Evolutionary conservation across 129 eudicot species (phyloP), one percentile per base, ranked within the genome.

Genomic region (Silybum marianum): DNA sequence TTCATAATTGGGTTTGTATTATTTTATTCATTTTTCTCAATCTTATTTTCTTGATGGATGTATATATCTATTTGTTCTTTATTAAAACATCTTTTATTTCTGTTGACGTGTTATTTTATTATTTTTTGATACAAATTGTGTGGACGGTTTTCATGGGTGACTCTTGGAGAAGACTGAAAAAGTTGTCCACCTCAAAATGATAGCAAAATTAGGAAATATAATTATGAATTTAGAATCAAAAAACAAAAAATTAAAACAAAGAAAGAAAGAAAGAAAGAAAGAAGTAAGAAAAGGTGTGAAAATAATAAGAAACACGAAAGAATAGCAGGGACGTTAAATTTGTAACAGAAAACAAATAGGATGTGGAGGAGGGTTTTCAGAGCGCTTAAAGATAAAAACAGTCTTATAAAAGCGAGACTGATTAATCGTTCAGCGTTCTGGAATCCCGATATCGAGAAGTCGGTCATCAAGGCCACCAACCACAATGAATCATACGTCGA

Each of bases 21-120:
- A 68, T 71, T 71, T 70, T 54, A 80, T 80, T 80, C 77, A 32
- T 80, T 71, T 80, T 80, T 80, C 77, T 58, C 71, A 80, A 80
- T 19, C 71, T 80, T 16, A 32, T 71, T 10, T 80, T 34, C 26
- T 80, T 71, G 25, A 65, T 63, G 13, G 18, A 65, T 65, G 30
- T 58, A 58, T 58, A 58, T 58, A 21, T 54, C 62, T 16, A 48
- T 54, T 54, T 54, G 63, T 54, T 54, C 22, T 54, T 8, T 18
- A 18, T 54, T 16, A 54, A 54, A 16, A 18, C 63, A 11, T 40
- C 13, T 40, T 54, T 18, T 54, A 54, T 54, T 54, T 19, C 7
- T 54, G 66, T 58, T 18, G 19, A 18, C 22, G 23, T 58, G 2
- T 51, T 18, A 58, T 18, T 58, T 58, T 18, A 58, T n/a, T 58